Evolutionary conservation across 805 yeast genomes (phyloP).

Genomic region (Candida schatavii): DNA sequence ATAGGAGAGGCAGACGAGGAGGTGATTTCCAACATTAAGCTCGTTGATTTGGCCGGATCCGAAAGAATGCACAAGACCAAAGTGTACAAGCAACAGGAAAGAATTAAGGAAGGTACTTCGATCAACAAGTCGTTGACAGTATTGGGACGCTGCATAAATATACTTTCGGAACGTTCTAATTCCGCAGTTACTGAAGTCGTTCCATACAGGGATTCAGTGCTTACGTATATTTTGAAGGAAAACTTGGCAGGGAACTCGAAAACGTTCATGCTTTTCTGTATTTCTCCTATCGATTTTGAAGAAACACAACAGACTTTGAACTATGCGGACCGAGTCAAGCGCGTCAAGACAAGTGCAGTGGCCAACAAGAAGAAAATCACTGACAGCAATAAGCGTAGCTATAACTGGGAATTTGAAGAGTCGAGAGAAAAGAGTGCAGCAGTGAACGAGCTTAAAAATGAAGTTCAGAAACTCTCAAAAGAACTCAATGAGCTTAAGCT

Average conservation of each 20-base stretch:
- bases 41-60: constrained; percentile 74
- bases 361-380: constrained; percentile 30
- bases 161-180: constrained; percentile 35
- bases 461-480: constrained; percentile 28
- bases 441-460: constrained; percentile 28
- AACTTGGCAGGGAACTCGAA: constrained; percentile 83
- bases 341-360: constrained; percentile 60
- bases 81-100: constrained; percentile 48
- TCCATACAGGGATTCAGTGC: constrained; percentile 72
- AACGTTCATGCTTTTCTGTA: constrained; percentile 83
- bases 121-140: constrained; percentile 79
- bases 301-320: constrained; percentile 74
- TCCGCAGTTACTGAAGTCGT: constrained; percentile 36
- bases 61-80: constrained; percentile 67
- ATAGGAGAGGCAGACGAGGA: constrained; percentile 43
- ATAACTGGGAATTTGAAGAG: constrained; percentile 27
- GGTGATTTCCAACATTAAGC: constrained; percentile 57
- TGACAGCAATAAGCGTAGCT: constrained; percentile 18
- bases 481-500: constrained; percentile 17
- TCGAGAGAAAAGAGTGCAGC: constrained; percentile 13
- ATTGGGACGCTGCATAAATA: constrained; percentile 63
- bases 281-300: constrained; percentile 76
- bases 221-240: constrained; percentile 75
- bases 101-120: constrained; percentile 72
- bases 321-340: constrained; percentile 75